phyloP scores from a whole-genome alignment of 108 stramenopile genomes.

The Pseudonitzschia multiseries region DNA sequence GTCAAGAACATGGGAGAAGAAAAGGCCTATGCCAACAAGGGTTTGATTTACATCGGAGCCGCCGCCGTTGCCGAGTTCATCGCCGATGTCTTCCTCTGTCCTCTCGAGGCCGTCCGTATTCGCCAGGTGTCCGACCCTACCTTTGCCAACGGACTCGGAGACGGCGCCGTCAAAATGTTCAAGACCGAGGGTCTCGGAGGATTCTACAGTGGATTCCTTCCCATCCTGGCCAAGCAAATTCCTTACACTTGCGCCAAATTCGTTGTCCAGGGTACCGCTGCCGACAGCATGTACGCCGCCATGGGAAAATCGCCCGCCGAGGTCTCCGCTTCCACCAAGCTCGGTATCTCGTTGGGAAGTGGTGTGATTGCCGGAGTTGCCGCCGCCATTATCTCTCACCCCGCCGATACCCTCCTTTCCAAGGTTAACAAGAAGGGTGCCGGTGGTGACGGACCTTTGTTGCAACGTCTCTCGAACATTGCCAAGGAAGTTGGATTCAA shows the following conservation, averaged over 20 bases:
- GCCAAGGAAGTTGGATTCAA: constrained; percentile 93
- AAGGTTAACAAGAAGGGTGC: constrained; percentile 98
- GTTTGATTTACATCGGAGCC: constrained; percentile 89
- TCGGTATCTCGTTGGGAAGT: constrained; percentile 85
- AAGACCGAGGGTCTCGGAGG: constrained; percentile 85
- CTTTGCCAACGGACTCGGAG: constrained; percentile 84
- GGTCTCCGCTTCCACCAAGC: constrained; percentile 50
- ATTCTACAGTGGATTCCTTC: constrained; percentile 95
- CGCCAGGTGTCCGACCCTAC: constrained; percentile 94
- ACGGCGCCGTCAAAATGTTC: constrained; percentile 90
- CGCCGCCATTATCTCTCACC: constrained; percentile 98
- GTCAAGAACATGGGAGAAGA: constrained; percentile 81
- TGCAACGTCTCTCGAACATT: constrained; percentile 88
- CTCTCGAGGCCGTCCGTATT: constrained; percentile 97
- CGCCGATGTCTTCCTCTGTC: constrained; percentile 98
- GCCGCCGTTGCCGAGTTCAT: constrained; percentile 94
- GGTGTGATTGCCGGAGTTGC: constrained; percentile 99
- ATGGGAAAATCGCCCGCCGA: constrained; percentile 80
- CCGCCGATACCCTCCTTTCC: constrained; percentile 97
- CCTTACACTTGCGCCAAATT: constrained; percentile 99
- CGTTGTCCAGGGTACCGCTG: constrained; percentile 94
- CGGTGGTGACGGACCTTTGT: constrained; percentile 92
- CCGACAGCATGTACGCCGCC: constrained; percentile 84
- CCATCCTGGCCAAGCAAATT: constrained; percentile 97
- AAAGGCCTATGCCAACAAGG: constrained; percentile 95